These are phyloP conservation scores for Neurospora sp. DNA, from an alignment of 495 filamentous ascomycete species.

Conservation along the genomic window DNA sequence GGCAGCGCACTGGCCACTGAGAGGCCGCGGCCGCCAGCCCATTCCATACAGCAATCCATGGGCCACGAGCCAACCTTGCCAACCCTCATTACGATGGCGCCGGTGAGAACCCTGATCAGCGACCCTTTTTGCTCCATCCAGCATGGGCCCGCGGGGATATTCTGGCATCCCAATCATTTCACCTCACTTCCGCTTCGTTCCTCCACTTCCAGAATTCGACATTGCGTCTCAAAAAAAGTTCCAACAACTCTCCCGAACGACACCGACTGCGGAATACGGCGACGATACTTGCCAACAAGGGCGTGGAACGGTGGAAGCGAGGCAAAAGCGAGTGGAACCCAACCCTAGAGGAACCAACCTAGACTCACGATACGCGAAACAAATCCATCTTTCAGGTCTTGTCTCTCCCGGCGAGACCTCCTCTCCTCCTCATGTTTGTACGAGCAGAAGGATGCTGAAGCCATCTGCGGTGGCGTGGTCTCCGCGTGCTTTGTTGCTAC, in stretches of 20 bases:
- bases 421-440: neutral
- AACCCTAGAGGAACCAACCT: neutral
- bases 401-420: neutral
- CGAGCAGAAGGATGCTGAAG: neutral
- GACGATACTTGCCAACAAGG: neutral
- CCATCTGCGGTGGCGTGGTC: neutral
- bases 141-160: neutral
- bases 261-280: neutral
- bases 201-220: neutral
- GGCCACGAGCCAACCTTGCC: neutral
- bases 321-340: neutral
- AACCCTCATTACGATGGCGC: neutral
- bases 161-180: neutral
- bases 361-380: neutral
- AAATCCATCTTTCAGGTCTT: neutral
- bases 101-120: neutral
- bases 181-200: neutral
- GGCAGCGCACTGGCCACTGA: neutral
- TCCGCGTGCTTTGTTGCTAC: neutral
- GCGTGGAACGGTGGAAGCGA: neutral
- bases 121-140: neutral
- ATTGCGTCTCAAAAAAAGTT: neutral
- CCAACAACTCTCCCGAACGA: neutral
- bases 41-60: neutral
- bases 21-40: neutral